These are phyloP conservation scores for Aurifilum marmelostoma DNA, from an alignment of 2,329 filamentous ascomycete genomes.

Conservation along the genomic window DNA sequence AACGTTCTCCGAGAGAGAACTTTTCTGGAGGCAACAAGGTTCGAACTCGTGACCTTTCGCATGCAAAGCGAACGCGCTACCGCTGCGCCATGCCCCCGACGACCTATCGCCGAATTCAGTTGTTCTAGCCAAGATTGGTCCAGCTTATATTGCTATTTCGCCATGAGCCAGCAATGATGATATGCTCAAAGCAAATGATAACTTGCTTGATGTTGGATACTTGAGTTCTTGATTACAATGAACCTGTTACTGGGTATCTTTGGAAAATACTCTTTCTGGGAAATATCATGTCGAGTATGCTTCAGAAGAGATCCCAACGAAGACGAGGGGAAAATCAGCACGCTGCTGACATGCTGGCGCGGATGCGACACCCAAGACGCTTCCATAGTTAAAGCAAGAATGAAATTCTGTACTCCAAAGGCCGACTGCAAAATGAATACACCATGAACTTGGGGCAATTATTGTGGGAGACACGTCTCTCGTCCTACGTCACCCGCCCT, in stretches of 20 bases:
- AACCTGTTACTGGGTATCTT: not conserved
- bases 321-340: no score
- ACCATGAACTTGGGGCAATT: no score
- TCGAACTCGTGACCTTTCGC: conserved; percentile 25
- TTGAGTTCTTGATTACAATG: not conserved
- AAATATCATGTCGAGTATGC: no score
- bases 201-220: not conserved
- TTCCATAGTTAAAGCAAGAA: not conserved
- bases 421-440: no score
- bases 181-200: not conserved
- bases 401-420: no score
- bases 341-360: no score
- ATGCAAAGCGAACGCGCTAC: conserved; percentile 27
- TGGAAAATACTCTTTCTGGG: no score
- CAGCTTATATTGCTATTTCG: not conserved
- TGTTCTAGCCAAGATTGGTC: not conserved
- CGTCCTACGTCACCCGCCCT: no score
- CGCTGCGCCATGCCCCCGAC: conserved; percentile 22
- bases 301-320: no score
- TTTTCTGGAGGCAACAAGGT: conserved; percentile 14
- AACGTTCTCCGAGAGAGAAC: not conserved
- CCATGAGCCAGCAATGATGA: rapidly evolving
- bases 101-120: not conserved
- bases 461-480: no score
- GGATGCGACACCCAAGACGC: no score